Base-by-base conservation (phyloP, 1,139 yeast species). In the Nakaseomyces delphensis region DNA sequence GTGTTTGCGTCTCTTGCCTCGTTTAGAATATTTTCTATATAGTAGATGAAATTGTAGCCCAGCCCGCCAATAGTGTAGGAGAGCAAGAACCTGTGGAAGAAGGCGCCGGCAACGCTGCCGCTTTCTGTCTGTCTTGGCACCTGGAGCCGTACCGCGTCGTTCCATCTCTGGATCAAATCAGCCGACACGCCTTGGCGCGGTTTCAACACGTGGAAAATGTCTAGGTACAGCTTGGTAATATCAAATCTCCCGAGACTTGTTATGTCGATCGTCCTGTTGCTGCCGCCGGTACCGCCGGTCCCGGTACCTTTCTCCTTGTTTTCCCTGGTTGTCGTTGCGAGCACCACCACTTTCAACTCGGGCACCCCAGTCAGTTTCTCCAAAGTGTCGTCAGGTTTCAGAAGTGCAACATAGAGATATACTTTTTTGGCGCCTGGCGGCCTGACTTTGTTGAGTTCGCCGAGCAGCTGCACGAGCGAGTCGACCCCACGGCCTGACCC, bases 31-130 rank as follows among this genome's bases (percentile, higher is more conserved):
- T 33, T 20, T 21, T 33, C 37, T 27, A 33, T 15, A 4, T 20
- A 13, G 18, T 20, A 33, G 10, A 33, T 20, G 13, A 33, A 33
- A 33, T 33, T 33, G 16, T 20, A 20, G 4, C 37, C 37, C n/a
- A 33, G 27, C 3, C 37, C 37, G 11, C 37, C 37, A 5, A 33
- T 20, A n/a, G 37, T 33, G 27, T 20, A 33, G 7, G 37, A 33
- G 15, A 33, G 18, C 27, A 33, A 21, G n/a, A 33, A 33, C 13
- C n/a, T 5, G 13, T 21, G 27, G 21, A 33, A 33, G 11, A 33
- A 33, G 9, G 25, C 23, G 11, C 35, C 33, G 2, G 33, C 19
- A 8, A 21, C 4, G n/a, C 23, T 16, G 11, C 9, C 23, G 13
- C 7, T 31, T 16, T 31, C 21, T 8, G n/a, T 19, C 2, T 21